phyloP scores from a whole-genome alignment of 768 basidiomycete genomes.

The Lactifluus echinatus region DNA sequence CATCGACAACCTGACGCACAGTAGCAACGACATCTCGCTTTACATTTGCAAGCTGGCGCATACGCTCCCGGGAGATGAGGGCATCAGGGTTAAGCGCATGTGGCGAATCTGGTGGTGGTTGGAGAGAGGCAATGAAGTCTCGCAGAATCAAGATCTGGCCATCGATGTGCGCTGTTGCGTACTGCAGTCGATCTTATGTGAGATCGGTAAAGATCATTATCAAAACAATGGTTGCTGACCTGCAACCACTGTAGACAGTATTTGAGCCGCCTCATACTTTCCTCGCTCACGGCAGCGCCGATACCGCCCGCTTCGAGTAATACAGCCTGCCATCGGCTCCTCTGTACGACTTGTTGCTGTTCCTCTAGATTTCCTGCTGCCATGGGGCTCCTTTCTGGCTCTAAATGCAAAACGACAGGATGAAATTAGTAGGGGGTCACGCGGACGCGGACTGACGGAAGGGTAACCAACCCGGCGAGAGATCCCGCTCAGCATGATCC shows the following conservation, averaged over 20 bases:
- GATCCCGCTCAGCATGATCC: constrained; percentile 8
- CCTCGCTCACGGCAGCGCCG: constrained; percentile 82
- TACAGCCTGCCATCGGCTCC: constrained; percentile 82
- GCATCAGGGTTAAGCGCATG: constrained; percentile 26
- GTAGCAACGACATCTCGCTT: constrained; percentile 83
- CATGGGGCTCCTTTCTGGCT: background rate
- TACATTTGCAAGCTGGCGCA: constrained; percentile 63
- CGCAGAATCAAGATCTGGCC: constrained; percentile 78
- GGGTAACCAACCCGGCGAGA: background rate
- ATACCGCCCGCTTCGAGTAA: constrained; percentile 82
- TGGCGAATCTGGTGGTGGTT: constrained; percentile 35
- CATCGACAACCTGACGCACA: constrained; percentile 81
- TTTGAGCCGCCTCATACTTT: constrained; percentile 77
- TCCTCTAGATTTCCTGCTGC: constrained; percentile 24
- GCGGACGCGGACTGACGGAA: no score
- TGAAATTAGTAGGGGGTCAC: background rate
- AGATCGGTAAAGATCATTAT: background rate
- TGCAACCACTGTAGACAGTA: constrained; percentile 87
- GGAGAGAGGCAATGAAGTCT: constrained; percentile 70
- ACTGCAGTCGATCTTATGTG: constrained; percentile 35
- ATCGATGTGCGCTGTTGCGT: constrained; percentile 81
- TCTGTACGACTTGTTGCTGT: constrained; percentile 48
- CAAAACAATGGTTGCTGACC: constrained; percentile 34
- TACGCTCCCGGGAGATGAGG: constrained; percentile 33
- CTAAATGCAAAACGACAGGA: background rate